Evolutionary conservation across 352 stramenopile genomes (phyloP).

Genomic region (Globisporangium iwayamae): DNA sequence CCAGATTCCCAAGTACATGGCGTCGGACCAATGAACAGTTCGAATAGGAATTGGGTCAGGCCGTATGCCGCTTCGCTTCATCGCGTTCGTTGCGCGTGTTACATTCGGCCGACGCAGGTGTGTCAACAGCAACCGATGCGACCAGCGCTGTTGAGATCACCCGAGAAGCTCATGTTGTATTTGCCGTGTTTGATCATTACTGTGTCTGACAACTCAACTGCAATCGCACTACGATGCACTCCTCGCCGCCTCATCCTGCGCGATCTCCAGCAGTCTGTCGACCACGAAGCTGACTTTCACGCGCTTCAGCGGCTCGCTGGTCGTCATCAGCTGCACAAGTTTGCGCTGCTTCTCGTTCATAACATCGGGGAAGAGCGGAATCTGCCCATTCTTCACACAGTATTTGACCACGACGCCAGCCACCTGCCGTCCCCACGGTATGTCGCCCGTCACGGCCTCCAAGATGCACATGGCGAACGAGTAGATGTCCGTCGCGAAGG

Average conservation of each 20-base stretch:
- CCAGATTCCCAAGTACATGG: too few relatives aligned
- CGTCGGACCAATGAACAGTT: too few relatives aligned
- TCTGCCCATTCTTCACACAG: background rate
- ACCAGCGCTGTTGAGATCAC: too few relatives aligned
- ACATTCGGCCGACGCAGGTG: too few relatives aligned
- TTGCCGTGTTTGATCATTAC: too few relatives aligned
- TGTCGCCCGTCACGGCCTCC: constrained; percentile 1
- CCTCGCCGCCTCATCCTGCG: background rate
- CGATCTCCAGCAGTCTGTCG: background rate
- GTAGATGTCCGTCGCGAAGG: constrained; percentile 1
- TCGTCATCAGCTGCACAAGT: background rate
- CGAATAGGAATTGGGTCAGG: too few relatives aligned
- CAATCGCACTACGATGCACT: background rate
- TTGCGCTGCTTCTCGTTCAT: constrained; percentile 4
- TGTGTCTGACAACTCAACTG: background rate
- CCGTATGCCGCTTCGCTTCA: background rate
- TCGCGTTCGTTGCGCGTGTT: too few relatives aligned
- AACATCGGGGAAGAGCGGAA: background rate
- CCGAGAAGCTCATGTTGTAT: too few relatives aligned
- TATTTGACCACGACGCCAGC: background rate
- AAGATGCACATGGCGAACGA: constrained; percentile 6
- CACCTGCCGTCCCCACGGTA: background rate
- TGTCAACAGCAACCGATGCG: too few relatives aligned
- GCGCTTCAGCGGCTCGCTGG: background rate
- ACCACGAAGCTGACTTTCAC: background rate